Evolutionary conservation across 768 basidiomycete species (phyloP).

Genomic region (Kwoniella sp.): DNA sequence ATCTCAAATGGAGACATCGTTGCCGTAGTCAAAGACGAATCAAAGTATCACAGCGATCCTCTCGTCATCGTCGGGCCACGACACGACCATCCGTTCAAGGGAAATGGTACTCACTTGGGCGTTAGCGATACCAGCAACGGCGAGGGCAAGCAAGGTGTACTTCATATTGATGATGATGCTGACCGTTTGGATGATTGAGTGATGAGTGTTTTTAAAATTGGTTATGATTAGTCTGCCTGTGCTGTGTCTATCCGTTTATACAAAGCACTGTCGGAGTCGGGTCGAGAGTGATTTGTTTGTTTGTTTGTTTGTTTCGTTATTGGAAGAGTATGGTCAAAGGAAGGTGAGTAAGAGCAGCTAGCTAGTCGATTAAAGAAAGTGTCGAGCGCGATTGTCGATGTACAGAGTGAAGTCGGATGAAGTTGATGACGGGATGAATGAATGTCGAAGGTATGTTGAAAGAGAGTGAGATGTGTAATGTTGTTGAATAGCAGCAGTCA

Average conservation of each 20-base stretch:
- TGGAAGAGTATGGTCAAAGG: neutral
- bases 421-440: neutral
- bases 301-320: neutral
- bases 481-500: neutral
- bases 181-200: neutral
- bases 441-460: constrained; percentile 2
- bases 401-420: neutral
- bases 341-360: neutral
- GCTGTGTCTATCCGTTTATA: too few relatives aligned
- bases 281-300: neutral
- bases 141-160: constrained; percentile 24
- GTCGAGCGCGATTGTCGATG: neutral
- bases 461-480: neutral
- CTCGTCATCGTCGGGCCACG: neutral
- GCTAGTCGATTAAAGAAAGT: neutral
- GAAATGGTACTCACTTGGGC: constrained; percentile 28
- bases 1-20: neutral
- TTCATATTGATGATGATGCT: constrained; percentile 27
- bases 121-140: constrained; percentile 23
- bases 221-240: too few relatives aligned
- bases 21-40: neutral
- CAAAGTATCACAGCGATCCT: neutral
- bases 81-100: too few relatives aligned
- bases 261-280: too few relatives aligned
- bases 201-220: too few relatives aligned